phyloP scores from a whole-genome alignment of 139 green algal genomes.

The Chlorella sp. region DNA sequence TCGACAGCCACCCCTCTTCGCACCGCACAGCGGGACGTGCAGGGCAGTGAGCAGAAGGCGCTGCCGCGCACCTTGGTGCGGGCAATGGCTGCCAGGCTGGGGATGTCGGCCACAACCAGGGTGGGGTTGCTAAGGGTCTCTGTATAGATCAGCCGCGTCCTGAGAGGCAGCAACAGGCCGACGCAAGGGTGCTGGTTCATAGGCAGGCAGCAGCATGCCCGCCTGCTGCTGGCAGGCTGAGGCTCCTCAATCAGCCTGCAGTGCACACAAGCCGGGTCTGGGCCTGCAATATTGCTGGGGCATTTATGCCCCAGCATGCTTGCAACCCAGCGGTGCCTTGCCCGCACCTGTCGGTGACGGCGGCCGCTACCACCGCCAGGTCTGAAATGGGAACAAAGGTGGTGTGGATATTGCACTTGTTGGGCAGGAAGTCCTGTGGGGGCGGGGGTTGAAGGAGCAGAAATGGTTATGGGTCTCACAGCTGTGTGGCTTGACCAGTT shows the following conservation, averaged over 20 bases:
- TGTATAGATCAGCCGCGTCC: conserved; percentile 63
- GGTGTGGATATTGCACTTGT: conserved; percentile 64
- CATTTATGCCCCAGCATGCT: no score
- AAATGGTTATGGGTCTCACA: no score
- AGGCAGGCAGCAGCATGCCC: no score
- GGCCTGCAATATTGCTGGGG: no score
- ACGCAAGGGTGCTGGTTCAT: no score
- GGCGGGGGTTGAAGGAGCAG: neutral
- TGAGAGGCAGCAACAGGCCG: conserved; percentile 18
- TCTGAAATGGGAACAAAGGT: conserved; percentile 79
- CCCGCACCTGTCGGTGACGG: conserved; percentile 7
- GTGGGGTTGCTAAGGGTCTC: conserved; percentile 79
- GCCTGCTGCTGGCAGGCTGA: no score
- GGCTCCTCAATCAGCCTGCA: no score
- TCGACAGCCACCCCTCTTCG: no score
- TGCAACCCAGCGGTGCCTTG: neutral
- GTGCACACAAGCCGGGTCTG: no score
- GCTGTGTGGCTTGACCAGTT: no score
- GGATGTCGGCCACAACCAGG: conserved; percentile 74
- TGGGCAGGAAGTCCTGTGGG: conserved; percentile 61
- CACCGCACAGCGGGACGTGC: no score
- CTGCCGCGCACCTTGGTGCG: conserved; percentile 34
- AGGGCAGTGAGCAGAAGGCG: no score
- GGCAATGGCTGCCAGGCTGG: conserved; percentile 56
- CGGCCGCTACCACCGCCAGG: conserved; percentile 57